Base-by-base conservation (phyloP, 139 green algal genomes). In the Chlorella sp. region DNA sequence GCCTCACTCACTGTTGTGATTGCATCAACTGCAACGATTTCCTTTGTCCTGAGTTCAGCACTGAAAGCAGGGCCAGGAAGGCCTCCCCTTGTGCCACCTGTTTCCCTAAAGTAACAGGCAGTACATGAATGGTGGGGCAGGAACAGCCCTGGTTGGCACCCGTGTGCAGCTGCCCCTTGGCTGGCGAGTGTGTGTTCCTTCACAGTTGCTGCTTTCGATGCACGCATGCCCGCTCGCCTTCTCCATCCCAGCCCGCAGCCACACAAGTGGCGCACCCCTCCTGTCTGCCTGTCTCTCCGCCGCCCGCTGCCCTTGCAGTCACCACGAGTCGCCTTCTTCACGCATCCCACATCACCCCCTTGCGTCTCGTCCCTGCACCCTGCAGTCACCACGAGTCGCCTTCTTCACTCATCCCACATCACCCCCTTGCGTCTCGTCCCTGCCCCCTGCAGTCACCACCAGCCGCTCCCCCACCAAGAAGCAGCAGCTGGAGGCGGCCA, bases 381-480 rank as follows among this genome's bases (percentile, higher is more conserved):
- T 18, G 60, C 60, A 18, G 15, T 68, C 15, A 68, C 60, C 60
- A 75, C 66, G 19, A 24, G 14, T 68, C 18, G 60, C 60, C n/a
- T 71, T 28, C 64, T 14, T 2, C 64, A 71, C 64, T 28, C 11
- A 28, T 28, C 11, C 22, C 21, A 4, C 73, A 22, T 82, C 11
- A 28, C 73, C 32, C 22, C n/a, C 16, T 22, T 7, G 5, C n/a
- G 11, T 2, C 16, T 42, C 18, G 3, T 75, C 53, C 81, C 32
- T 30, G n/a, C n/a, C n/a, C 57, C 21, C 2, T 53, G 57, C 82
- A 86, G 82, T 86, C 57, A 48, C 28, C n/a, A 60, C 82, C 82
- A 86, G 34, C 82, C 82, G 82, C 82, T 76, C 48, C 60, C 82
- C 82, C 57, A 86, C 82, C 60, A 86, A 86, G 82, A 86, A 86